Evolutionary conservation across 768 basidiomycete species (phyloP).

Genomic region (Rhizopogon sp.): DNA sequence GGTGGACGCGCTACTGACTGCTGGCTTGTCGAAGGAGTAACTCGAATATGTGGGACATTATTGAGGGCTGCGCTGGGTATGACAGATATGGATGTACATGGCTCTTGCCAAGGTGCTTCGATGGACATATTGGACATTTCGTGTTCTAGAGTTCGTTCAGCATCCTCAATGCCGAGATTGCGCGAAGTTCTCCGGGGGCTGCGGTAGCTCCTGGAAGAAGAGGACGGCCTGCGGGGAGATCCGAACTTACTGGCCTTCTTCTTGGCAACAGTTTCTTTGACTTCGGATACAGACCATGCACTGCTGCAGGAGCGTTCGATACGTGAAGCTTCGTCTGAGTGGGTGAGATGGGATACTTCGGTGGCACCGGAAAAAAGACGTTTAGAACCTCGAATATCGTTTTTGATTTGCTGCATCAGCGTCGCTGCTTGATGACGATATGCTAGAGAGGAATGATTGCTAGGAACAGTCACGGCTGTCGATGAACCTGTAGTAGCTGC

Average conservation of each 20-base stretch:
- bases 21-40: slow-evolving; percentile 23
- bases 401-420: slow-evolving; percentile 83
- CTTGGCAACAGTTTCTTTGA: slow-evolving; percentile 29
- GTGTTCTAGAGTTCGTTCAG: slow-evolving; percentile 34
- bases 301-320: slow-evolving; percentile 19
- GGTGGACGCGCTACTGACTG: slow-evolving; percentile 28
- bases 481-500: slow-evolving; percentile 20
- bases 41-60: slow-evolving; percentile 22
- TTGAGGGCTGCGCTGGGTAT: slow-evolving; percentile 3
- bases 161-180: slow-evolving; percentile 35
- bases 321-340: slow-evolving; percentile 13
- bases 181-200: slow-evolving; percentile 42
- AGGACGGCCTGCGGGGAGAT: slow-evolving; percentile 28
- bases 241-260: slow-evolving; percentile 19
- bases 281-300: slow-evolving; percentile 25
- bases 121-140: slow-evolving; percentile 42
- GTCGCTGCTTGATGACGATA: slow-evolving; percentile 75
- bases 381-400: slow-evolving; percentile 65
- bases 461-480: slow-evolving; percentile 24
- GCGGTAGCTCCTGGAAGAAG: slow-evolving; percentile 30
- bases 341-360: slow-evolving; percentile 40
- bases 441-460: slow-evolving; percentile 53
- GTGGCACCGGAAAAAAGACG: slow-evolving; percentile 68
- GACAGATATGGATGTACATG: slow-evolving; percentile 12
- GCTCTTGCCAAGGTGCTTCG: slow-evolving; percentile 29